These are phyloP conservation scores for Pichia sp. DNA, from an alignment of 1,139 yeast genomes.

Conservation along the genomic window DNA sequence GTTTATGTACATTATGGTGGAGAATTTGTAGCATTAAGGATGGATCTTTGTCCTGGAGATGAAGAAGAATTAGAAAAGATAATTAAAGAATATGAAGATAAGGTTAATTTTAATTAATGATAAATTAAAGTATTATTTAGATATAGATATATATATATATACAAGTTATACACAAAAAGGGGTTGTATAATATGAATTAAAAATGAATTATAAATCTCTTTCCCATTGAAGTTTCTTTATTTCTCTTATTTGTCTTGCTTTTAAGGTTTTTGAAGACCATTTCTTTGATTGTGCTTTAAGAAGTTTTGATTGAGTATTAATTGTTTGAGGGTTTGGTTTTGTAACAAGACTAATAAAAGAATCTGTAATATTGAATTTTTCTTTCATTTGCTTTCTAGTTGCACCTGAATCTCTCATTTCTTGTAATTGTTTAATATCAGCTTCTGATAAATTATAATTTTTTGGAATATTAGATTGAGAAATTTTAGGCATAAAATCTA, in stretches of 20 bases:
- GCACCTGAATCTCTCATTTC: conserved; percentile 49
- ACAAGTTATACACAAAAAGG: neutral
- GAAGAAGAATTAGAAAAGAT: conserved; percentile 15
- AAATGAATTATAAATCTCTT: conserved; percentile 17
- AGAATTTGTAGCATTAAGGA: conserved; percentile 17
- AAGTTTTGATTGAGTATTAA: conserved; percentile 15
- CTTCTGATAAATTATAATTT: conserved; percentile 54
- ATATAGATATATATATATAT: neutral
- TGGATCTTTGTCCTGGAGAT: conserved; percentile 34
- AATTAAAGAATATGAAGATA: conserved; percentile 11
- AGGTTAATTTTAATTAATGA: too few relatives aligned
- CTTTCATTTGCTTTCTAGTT: conserved; percentile 61
- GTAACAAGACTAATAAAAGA: conserved; percentile 51
- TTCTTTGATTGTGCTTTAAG: conserved; percentile 37
- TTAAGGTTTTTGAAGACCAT: conserved; percentile 43
- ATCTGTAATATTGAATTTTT: conserved; percentile 52
- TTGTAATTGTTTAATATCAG: conserved; percentile 56
- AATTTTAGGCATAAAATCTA: conserved; percentile 48
- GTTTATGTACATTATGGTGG: conserved; percentile 24
- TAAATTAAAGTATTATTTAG: neutral
- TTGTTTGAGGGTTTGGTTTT: conserved; percentile 29
- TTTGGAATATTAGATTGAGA: conserved; percentile 33
- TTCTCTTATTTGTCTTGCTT: conserved; percentile 22
- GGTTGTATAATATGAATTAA: neutral
- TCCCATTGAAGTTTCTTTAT: conserved; percentile 23